These are phyloP conservation scores for Chlamydomonas sp. DNA, from an alignment of 139 green algal genomes.

Conservation along the genomic window DNA sequence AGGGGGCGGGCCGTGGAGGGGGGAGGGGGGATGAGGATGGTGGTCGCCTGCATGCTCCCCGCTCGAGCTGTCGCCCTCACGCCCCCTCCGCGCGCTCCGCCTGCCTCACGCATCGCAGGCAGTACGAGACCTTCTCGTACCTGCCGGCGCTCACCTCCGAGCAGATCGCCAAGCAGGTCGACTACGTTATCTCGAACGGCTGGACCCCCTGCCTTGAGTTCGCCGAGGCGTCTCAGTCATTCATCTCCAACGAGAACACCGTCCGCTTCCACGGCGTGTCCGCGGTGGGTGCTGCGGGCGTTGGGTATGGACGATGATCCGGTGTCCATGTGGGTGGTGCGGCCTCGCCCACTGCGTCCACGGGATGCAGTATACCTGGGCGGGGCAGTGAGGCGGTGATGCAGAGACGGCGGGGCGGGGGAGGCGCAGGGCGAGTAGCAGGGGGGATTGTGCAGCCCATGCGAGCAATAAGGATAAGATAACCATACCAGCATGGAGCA, in stretches of 20 bases:
- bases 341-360: no score
- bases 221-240: constrained; percentile 61
- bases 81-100: not conserved
- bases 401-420: no score
- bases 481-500: no score
- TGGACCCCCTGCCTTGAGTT: constrained; percentile 94
- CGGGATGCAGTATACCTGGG: no score
- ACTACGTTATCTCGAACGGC: constrained; percentile 91
- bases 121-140: constrained; percentile 99
- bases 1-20: no score
- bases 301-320: no score
- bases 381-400: no score
- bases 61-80: no score
- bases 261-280: constrained; percentile 56
- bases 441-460: no score
- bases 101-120: constrained; percentile 42
- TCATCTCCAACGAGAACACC: constrained; percentile 52
- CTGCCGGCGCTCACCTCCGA: constrained; percentile 86
- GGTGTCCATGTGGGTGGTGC: no score
- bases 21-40: not conserved
- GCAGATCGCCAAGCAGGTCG: constrained; percentile 87
- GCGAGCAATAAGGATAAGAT: no score
- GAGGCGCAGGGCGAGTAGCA: no score
- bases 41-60: not conserved
- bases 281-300: constrained; percentile 51